Conservation (phyloP, 2,329 filamentous ascomycete genomes). For the Rachicladosporium sp. region DNA sequence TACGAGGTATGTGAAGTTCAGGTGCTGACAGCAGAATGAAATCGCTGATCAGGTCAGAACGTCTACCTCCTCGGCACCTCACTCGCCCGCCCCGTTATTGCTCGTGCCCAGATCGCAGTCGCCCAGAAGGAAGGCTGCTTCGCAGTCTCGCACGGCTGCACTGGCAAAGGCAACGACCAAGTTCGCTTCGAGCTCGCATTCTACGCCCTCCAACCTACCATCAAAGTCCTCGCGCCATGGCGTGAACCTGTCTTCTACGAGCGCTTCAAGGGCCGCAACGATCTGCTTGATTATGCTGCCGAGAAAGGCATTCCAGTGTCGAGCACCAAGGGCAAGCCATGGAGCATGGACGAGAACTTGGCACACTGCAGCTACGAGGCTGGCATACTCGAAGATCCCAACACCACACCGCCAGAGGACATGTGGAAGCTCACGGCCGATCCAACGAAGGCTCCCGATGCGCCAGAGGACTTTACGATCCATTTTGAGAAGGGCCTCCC, state of each 20-base stretch:
- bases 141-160: conserved; percentile 40
- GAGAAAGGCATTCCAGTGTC: conserved; percentile 58
- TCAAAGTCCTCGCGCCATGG: conserved; percentile 68
- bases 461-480: conserved; percentile 58
- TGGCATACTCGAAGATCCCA: conserved; percentile 57
- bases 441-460: conserved; percentile 56
- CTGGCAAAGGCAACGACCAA: conserved; percentile 53
- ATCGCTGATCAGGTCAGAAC: conserved; percentile 27
- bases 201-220: conserved; percentile 49
- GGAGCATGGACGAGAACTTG: conserved; percentile 57
- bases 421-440: conserved; percentile 67
- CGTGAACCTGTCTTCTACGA: conserved; percentile 57
- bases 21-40: background rate
- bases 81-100: conserved; percentile 59
- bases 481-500: conserved; percentile 66
- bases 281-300: conserved; percentile 60
- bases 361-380: conserved; percentile 73
- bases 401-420: conserved; percentile 55
- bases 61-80: conserved; percentile 44
- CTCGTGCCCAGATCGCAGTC: conserved; percentile 52
- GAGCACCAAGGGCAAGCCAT: conserved; percentile 60
- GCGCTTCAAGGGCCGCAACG: conserved; percentile 57
- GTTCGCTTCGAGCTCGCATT: conserved; percentile 54
- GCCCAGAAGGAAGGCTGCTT: conserved; percentile 50
- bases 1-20: conserved; percentile 28